A percentile compares a stretch with the other conserved stretches of the same genome.
phyloP scores from a whole-genome alignment of 768 basidiomycete genomes.

The Lactarius trivialis region DNA sequence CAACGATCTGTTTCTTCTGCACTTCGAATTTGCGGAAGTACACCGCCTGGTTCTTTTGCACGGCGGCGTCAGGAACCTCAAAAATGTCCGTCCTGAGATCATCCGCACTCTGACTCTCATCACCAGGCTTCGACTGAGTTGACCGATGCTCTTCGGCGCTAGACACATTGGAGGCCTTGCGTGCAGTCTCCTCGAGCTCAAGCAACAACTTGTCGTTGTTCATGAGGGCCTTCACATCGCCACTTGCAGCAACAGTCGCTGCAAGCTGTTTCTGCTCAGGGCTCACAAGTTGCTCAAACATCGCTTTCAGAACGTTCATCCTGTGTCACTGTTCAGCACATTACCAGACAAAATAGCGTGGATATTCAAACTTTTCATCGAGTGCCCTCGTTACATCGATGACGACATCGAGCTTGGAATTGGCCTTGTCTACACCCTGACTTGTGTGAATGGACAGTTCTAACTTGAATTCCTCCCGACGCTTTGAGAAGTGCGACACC shows the following conservation, averaged over 20 bases:
- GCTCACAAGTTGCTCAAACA: slow-evolving; percentile 19
- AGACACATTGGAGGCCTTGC: neutral
- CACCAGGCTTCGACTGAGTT: neutral
- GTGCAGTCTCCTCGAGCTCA: slow-evolving; percentile 22
- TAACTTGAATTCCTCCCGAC: slow-evolving; percentile 27
- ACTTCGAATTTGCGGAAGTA: slow-evolving; percentile 25
- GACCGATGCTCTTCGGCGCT: neutral
- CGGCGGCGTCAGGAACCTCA: slow-evolving; percentile 23
- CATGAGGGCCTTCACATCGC: slow-evolving; percentile 23
- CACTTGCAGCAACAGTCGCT: slow-evolving; percentile 22
- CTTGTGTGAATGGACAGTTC: slow-evolving; percentile 29
- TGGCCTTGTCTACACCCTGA: slow-evolving; percentile 14
- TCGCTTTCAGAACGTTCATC: slow-evolving; percentile 17
- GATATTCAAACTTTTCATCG: slow-evolving; percentile 19
- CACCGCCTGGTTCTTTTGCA: slow-evolving; percentile 21
- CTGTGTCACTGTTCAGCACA: slow-evolving; percentile 1
- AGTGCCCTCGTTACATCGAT: slow-evolving; percentile 10
- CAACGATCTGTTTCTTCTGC: slow-evolving; percentile 18
- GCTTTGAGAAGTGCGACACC: slow-evolving; percentile 24
- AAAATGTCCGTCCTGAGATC: slow-evolving; percentile 22
- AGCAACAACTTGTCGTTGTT: slow-evolving; percentile 22
- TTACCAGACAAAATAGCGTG: neutral
- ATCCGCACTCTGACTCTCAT: neutral
- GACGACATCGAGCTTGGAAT: slow-evolving; percentile 16
- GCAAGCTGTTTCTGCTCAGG: slow-evolving; percentile 19